Percentiles rank a stretch among this genome's conserved stretches.
phyloP scores from a whole-genome alignment of 441 rosid genomes.

The Arabidopsis hybrid region DNA sequence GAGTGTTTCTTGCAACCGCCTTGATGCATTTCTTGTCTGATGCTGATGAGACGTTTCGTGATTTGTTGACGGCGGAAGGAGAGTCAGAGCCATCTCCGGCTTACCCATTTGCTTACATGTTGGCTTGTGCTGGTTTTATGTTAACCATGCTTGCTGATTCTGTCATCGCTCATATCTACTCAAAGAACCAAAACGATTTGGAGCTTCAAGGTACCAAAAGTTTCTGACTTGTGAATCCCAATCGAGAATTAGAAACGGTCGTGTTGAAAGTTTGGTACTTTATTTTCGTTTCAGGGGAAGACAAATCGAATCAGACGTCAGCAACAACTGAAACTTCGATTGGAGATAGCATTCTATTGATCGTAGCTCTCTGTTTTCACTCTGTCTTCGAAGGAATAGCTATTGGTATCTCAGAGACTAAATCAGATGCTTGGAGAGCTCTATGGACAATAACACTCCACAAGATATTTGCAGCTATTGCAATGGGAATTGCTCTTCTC shows the following conservation, averaged over 20 bases:
- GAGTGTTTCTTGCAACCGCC: conserved; percentile 85
- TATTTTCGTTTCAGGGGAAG: conserved; percentile 26
- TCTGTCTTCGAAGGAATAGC: conserved; percentile 90
- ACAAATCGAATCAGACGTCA: conserved; percentile 39
- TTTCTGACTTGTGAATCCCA: not conserved
- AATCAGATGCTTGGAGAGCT: conserved; percentile 82
- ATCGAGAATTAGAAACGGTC: not conserved
- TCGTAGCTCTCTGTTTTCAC: conserved; percentile 84
- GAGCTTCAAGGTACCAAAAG: conserved; percentile 60
- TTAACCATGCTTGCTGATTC: conserved; percentile 80
- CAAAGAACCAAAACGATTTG: conserved; percentile 53
- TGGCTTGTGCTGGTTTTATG: conserved; percentile 77
- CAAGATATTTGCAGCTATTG: conserved; percentile 86
- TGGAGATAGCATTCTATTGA: conserved; percentile 75
- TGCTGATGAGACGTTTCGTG: conserved; percentile 70
- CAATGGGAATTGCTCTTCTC: conserved; percentile 91
- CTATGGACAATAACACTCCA: conserved; percentile 83
- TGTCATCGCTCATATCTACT: conserved; percentile 55
- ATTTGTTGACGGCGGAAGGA: conserved; percentile 55
- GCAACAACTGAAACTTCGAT: conserved; percentile 49
- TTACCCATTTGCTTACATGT: conserved; percentile 87
- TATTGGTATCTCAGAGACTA: conserved; percentile 68
- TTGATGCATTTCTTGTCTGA: conserved; percentile 89
- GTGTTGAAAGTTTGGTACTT: conserved; percentile 24
- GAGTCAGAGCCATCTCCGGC: conserved; percentile 41